Evolutionary conservation across 1,139 yeast species (phyloP).

Genomic region (Magnusiomyces magnusii): DNA sequence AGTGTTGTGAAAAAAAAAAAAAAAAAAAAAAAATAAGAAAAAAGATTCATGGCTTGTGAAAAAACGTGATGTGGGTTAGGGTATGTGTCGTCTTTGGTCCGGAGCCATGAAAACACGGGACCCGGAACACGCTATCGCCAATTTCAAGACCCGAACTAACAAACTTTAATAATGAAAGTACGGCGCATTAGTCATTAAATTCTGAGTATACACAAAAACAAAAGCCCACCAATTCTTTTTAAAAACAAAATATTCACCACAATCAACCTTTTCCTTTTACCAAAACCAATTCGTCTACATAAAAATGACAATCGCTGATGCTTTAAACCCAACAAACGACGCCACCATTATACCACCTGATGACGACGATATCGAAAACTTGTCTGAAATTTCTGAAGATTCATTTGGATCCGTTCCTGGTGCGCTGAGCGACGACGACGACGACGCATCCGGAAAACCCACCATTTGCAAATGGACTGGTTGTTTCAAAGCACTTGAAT

Average conservation of each 20-base stretch:
- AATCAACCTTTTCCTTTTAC: no score
- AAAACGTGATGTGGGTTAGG: no score
- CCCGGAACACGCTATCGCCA: no score
- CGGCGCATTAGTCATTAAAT: no score
- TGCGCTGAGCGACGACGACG: conserved; percentile 11
- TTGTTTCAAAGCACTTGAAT: conserved; percentile 29
- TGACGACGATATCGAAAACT: conserved; percentile 6
- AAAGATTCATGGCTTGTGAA: not conserved
- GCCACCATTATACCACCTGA: not conserved
- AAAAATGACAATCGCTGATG: not conserved
- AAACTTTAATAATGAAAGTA: no score
- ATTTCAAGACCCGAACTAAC: no score
- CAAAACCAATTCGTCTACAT: no score
- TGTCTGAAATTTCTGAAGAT: conserved; percentile 15
- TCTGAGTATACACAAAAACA: no score
- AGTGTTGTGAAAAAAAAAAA: not conserved
- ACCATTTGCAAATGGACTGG: conserved; percentile 35
- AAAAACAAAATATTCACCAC: no score
- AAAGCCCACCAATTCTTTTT: no score
- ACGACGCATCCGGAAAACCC: conserved; percentile 13
- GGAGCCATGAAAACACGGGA: no score
- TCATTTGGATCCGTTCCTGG: conserved; percentile 15
- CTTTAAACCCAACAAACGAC: not conserved
- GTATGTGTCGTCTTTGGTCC: no score
- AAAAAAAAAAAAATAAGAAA: not conserved